A percentile compares a stretch with the other conserved stretches of the same genome.
phyloP scores from a whole-genome alignment of 2,329 filamentous ascomycete species.

The Aspergillus uvarum region DNA sequence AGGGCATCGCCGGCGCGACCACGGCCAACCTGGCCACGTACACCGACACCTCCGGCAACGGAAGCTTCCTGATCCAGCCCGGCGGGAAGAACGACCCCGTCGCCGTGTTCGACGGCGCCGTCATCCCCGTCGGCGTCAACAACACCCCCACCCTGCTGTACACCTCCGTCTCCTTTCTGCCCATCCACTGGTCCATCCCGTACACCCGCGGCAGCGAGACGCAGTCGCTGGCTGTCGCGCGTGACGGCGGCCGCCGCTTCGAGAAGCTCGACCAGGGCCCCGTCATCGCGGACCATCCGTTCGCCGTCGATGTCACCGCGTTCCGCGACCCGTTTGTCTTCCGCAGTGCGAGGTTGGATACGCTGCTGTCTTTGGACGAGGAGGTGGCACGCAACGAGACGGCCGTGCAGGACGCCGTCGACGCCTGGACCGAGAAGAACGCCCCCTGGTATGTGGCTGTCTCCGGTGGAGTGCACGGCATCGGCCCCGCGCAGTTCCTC shows the following conservation, averaged over 20 bases:
- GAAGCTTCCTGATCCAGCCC: slow-evolving; percentile 12
- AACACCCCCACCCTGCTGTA: slow-evolving; percentile 50
- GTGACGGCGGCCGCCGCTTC: slow-evolving; percentile 50
- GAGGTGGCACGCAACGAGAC: background rate
- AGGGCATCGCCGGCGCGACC: slow-evolving; percentile 15
- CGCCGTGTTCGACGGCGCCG: slow-evolving; percentile 20
- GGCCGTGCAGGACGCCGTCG: background rate
- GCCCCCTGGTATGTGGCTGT: slow-evolving; percentile 22
- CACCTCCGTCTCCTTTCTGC: slow-evolving; percentile 48
- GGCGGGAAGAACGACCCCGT: slow-evolving; percentile 21
- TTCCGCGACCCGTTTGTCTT: slow-evolving; percentile 24
- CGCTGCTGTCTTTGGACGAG: background rate
- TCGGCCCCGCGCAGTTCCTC: slow-evolving; percentile 18
- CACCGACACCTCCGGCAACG: slow-evolving; percentile 15
- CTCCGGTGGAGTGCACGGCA: slow-evolving; percentile 19
- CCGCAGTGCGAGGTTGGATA: slow-evolving; percentile 16
- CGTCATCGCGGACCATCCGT: slow-evolving; percentile 36
- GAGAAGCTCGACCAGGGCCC: slow-evolving; percentile 49
- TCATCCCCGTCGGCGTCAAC: slow-evolving; percentile 29
- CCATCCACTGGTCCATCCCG: slow-evolving; percentile 47
- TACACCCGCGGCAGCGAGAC: slow-evolving; percentile 49
- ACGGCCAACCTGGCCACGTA: slow-evolving; percentile 21
- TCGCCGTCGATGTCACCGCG: slow-evolving; percentile 18
- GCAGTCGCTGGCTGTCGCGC: slow-evolving; percentile 47
- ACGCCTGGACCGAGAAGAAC: background rate